phyloP scores from a whole-genome alignment of 148 eudicot species.

The Amaranthus hypochondriacus region DNA sequence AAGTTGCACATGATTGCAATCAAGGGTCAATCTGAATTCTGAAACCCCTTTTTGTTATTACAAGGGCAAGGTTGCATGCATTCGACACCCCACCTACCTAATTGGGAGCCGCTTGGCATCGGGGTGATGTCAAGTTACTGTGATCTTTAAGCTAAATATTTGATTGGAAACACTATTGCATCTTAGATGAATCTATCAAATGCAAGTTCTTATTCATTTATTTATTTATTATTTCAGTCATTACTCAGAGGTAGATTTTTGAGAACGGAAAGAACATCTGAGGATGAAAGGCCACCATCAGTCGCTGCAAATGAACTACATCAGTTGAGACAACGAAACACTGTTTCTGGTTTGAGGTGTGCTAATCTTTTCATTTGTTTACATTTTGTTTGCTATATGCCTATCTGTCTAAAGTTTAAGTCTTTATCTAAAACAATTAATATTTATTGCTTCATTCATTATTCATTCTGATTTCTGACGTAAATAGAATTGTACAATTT shows the following conservation, averaged over 20 bases:
- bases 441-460: not conserved
- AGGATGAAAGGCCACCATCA: conserved; percentile 86
- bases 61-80: too few species aligned
- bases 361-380: conserved; percentile 9
- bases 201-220: not conserved
- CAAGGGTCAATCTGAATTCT: too few species aligned
- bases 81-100: too few species aligned
- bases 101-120: too few species aligned
- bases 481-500: too few species aligned
- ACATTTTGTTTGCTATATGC: conserved; percentile 2
- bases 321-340: conserved; percentile 87
- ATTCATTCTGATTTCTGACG: not conserved
- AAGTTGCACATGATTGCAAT: too few species aligned
- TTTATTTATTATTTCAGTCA: conserved; percentile 49
- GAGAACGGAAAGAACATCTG: conserved; percentile 71
- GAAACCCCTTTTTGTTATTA: too few species aligned
- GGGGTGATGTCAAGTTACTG: too few species aligned
- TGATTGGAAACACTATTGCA: too few species aligned
- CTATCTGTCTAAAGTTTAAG: not conserved
- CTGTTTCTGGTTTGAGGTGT: conserved; percentile 95
- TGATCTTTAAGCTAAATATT: too few species aligned
- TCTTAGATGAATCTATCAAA: too few species aligned
- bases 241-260: conserved; percentile 96
- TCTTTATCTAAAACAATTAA: not conserved
- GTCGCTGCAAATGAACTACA: conserved; percentile 72